These are phyloP conservation scores for Trebouxiophyceae sp. DNA, from an alignment of 163 green algal species.

Conservation along the genomic window DNA sequence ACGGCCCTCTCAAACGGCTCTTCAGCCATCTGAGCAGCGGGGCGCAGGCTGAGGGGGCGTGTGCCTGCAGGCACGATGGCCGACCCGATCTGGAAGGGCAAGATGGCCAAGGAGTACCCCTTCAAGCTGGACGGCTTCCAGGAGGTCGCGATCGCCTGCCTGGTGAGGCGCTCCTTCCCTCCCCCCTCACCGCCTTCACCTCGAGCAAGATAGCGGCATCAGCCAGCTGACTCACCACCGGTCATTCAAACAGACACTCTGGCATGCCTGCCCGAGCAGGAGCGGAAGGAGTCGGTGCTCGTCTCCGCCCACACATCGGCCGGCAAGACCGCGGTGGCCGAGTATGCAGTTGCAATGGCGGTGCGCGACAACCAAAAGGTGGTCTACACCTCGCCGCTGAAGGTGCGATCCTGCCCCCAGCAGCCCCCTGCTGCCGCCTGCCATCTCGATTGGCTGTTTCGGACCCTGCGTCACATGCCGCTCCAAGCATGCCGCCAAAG, in stretches of 20 bases:
- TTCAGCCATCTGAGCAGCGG: neutral
- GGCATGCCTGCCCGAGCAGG: conserved; percentile 26
- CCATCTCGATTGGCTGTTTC: too few relatives aligned
- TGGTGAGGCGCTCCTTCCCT: conserved; percentile 53
- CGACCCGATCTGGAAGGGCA: conserved; percentile 45
- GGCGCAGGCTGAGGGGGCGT: neutral
- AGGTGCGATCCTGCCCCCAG: too few relatives aligned
- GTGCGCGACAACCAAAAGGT: conserved; percentile 71
- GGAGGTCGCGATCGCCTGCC: conserved; percentile 69
- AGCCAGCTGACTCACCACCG: neutral
- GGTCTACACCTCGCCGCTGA: conserved; percentile 95
- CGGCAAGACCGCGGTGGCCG: conserved; percentile 94
- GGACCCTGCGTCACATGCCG: too few relatives aligned
- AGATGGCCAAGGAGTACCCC: conserved; percentile 79
- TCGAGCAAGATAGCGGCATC: neutral
- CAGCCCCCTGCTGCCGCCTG: too few relatives aligned
- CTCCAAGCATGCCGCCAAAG: too few relatives aligned
- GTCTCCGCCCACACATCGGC: conserved; percentile 94
- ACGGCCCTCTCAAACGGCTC: neutral
- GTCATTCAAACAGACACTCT: neutral
- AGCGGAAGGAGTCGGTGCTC: conserved; percentile 81
- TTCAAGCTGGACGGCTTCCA: conserved; percentile 96
- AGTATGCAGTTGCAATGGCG: conserved; percentile 94
- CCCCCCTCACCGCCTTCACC: too few relatives aligned
- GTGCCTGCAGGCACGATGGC: conserved; percentile 59